phyloP scores from a whole-genome alignment of 208 protist genomes.

The Leishmania lainsoni region DNA sequence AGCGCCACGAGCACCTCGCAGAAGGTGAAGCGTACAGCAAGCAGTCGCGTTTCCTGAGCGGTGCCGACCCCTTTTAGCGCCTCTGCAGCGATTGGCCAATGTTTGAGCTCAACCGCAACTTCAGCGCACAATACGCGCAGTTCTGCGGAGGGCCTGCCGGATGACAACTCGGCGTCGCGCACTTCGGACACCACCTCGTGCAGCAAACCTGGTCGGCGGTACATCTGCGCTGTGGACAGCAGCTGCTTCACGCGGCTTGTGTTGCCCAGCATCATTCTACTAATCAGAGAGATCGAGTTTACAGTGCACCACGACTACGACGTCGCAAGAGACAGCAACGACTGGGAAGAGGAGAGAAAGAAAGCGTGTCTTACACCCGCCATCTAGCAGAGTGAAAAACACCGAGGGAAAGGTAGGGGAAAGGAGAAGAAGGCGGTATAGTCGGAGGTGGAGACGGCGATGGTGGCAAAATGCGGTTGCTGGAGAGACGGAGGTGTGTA shows the following conservation, averaged over 20 bases:
- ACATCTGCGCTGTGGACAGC: constrained; percentile 24
- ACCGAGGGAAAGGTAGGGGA: not conserved
- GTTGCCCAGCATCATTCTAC: constrained; percentile 12
- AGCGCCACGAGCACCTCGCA: constrained; percentile 64
- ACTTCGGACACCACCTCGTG: constrained; percentile 21
- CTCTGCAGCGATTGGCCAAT: constrained; percentile 59
- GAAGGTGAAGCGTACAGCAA: constrained; percentile 59
- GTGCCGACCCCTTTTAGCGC: constrained; percentile 33
- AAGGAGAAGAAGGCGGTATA: not conserved
- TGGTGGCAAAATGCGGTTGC: not conserved
- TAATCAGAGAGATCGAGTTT: not conserved
- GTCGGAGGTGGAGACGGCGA: too few species aligned
- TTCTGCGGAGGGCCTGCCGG: constrained; percentile 34
- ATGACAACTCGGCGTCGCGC: constrained; percentile 12
- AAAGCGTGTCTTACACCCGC: too few species aligned
- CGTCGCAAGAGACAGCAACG: not conserved
- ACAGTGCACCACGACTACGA: too few species aligned
- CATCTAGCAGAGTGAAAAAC: not conserved
- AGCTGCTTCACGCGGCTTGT: constrained; percentile 33
- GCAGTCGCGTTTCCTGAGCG: constrained; percentile 38
- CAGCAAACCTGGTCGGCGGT: constrained; percentile 29
- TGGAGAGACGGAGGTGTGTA: too few species aligned
- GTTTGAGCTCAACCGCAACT: constrained; percentile 59
- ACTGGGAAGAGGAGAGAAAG: not conserved
- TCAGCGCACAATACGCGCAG: constrained; percentile 79